Evolutionary conservation across 148 eudicot species (phyloP), one percentile per base, ranked within the genome.

Genomic region (Nyssa sinensis): DNA sequence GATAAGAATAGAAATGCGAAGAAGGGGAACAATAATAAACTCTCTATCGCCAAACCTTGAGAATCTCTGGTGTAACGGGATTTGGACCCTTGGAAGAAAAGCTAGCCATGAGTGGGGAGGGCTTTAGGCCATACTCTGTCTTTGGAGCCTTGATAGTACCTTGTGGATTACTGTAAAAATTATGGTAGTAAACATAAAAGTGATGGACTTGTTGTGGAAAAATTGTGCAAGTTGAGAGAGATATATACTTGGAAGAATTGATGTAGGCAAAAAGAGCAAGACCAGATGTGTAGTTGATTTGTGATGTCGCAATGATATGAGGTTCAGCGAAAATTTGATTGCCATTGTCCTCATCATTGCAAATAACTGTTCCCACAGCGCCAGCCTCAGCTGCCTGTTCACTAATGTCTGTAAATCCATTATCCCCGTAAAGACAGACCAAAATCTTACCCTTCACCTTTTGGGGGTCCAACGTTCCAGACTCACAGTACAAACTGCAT

Each of bases 361-460:
- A 79, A 3, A 90, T 90, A 65, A 90, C 75, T 87, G 88, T 84
- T 16, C 88, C 94, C 7, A 24, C 85, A 30, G 82, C 94, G 55
- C 94, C 94, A 0, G 88, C 92, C 23, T 58, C 75, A 23, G 24
- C 32, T 24, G 83, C 90, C 44, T 71, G 78, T 14, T 53, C 3
- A 11, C 88, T 84, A 67, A 81, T 86, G 24, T 78, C 84, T 1
- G 80, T 72, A 67, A 91, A 73, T 5, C 67, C 66, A 12, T 21
- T 83, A 13, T 11, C 74, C 3, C 94, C 92, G 62, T 88, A 75
- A 2, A 86, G 69, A 24, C 94, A 90, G 11, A 72, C 92, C 72
- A 90, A 51, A 11, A n/a, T n/a, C n/a, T n/a, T n/a, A n/a, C n/a
- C n/a, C n/a, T n/a, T n/a, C n/a, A n/a, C n/a, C n/a, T n/a, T 90